Percentiles rank a stretch among this genome's conserved stretches.
Conservation (phyloP, 306 rosid genomes). For the Begonia masoniana region DNA sequence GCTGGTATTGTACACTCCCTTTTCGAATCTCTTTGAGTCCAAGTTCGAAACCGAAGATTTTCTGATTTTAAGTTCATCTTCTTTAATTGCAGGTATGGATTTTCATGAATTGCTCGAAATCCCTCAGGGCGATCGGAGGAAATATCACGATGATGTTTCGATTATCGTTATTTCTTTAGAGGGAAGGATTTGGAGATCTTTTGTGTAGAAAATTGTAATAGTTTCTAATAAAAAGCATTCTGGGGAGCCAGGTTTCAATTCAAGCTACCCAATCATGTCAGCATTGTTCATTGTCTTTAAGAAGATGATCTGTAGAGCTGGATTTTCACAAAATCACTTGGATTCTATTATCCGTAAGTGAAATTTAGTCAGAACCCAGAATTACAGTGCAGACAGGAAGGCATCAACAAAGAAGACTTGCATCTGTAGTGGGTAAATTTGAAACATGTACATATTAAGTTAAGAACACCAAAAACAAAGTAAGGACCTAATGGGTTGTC, state of each 20-base stretch:
- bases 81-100: constrained; percentile 60
- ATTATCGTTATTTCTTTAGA: constrained; percentile 94
- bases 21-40: neutral
- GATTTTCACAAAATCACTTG: too few relatives aligned
- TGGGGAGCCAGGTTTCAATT: too few relatives aligned
- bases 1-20: constrained; percentile 39
- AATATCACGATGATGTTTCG: constrained; percentile 93
- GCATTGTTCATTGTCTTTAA: too few relatives aligned
- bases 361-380: too few relatives aligned
- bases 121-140: constrained; percentile 92
- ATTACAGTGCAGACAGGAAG: too few relatives aligned
- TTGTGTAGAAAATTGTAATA: constrained; percentile 32
- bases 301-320: too few relatives aligned
- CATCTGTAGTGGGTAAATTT: too few relatives aligned
- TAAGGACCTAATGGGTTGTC: neutral
- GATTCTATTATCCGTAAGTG: too few relatives aligned
- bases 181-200: constrained; percentile 98
- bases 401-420: too few relatives aligned
- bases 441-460: too few relatives aligned
- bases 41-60: neutral
- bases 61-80: constrained; percentile 4
- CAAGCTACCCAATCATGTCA: too few relatives aligned
- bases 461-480: too few relatives aligned
- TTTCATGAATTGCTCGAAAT: constrained; percentile 89
- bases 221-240: constrained; percentile 26